Conservation (phyloP, 2,329 filamentous ascomycete species). For the Hypoxylon sp. region DNA sequence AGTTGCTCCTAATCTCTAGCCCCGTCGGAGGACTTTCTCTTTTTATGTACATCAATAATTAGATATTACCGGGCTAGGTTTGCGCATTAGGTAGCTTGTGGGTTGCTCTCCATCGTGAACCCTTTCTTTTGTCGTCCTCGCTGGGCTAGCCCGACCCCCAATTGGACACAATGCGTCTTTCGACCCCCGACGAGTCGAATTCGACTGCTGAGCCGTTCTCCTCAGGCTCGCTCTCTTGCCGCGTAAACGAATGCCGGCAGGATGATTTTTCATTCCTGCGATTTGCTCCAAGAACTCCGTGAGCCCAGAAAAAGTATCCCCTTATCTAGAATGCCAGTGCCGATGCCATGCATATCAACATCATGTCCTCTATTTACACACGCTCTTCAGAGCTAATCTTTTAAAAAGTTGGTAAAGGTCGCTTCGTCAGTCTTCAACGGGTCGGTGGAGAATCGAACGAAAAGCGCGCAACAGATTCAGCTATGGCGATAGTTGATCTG, state of each 20-base stretch:
- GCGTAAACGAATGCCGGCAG: slow-evolving; percentile 64
- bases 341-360: slow-evolving; percentile 66
- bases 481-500: slow-evolving; percentile 27
- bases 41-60: slow-evolving; percentile 58
- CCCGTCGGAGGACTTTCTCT: slow-evolving; percentile 45
- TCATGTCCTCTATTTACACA: slow-evolving; percentile 67
- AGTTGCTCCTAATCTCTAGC: slow-evolving; percentile 35
- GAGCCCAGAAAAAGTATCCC: slow-evolving; percentile 58
- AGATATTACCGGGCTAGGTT: slow-evolving; percentile 60
- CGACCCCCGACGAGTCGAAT: slow-evolving; percentile 41
- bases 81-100: slow-evolving; percentile 50
- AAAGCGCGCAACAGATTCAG: slow-evolving; percentile 41
- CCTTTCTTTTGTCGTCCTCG: slow-evolving; percentile 49
- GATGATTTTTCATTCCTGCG: slow-evolving; percentile 57
- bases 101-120: slow-evolving; percentile 45
- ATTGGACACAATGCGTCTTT: slow-evolving; percentile 50
- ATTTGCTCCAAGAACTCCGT: slow-evolving; percentile 65
- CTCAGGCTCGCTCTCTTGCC: slow-evolving; percentile 48
- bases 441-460: slow-evolving; percentile 52
- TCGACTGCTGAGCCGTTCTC: slow-evolving; percentile 32
- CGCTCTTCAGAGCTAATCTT: slow-evolving; percentile 57
- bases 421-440: slow-evolving; percentile 51
- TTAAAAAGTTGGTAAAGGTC: slow-evolving; percentile 53
- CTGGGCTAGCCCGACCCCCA: slow-evolving; percentile 56
- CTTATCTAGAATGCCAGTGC: slow-evolving; percentile 65